Evolutionary conservation across 306 rosid species (phyloP).

Genomic region (Lotus japonicus): DNA sequence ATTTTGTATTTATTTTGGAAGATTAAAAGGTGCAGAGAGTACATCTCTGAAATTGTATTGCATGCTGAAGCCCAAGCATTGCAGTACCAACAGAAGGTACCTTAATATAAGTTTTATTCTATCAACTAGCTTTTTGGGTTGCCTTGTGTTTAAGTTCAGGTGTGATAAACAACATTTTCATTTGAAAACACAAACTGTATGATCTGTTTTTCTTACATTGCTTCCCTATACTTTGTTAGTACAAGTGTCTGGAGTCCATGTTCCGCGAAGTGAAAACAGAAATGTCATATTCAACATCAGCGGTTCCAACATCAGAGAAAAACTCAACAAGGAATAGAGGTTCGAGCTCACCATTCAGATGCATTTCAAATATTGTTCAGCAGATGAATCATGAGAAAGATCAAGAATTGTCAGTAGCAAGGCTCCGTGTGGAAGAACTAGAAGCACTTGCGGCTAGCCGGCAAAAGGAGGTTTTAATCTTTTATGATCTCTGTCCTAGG

Average conservation of each 20-base stretch:
- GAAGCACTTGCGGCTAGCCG: constrained; percentile 64
- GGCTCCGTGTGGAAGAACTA: constrained; percentile 64
- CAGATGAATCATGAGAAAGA: constrained; percentile 91
- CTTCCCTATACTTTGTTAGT: constrained; percentile 45
- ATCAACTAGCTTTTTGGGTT: constrained; percentile 7
- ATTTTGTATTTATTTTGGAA: constrained; percentile 35
- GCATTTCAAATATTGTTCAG: constrained; percentile 82
- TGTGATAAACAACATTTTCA: neutral
- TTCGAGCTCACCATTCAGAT: constrained; percentile 92
- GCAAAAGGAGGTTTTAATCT: constrained; percentile 67
- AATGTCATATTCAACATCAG: constrained; percentile 38
- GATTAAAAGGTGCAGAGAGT: constrained; percentile 78
- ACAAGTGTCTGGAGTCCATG: constrained; percentile 82
- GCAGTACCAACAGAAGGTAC: constrained; percentile 93
- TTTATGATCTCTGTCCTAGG: neutral
- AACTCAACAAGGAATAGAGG: constrained; percentile 66
- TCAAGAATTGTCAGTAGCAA: constrained; percentile 67
- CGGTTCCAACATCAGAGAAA: constrained; percentile 40
- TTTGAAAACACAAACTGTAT: constrained; percentile 1
- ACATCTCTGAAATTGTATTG: constrained; percentile 74
- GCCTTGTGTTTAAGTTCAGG: neutral
- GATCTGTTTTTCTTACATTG: constrained; percentile 19
- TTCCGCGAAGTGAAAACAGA: constrained; percentile 68
- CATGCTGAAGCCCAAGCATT: constrained; percentile 93
- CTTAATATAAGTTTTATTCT: neutral